phyloP scores from a whole-genome alignment of 192 early-diverging fungal genomes.

The Linderina pennispora region DNA sequence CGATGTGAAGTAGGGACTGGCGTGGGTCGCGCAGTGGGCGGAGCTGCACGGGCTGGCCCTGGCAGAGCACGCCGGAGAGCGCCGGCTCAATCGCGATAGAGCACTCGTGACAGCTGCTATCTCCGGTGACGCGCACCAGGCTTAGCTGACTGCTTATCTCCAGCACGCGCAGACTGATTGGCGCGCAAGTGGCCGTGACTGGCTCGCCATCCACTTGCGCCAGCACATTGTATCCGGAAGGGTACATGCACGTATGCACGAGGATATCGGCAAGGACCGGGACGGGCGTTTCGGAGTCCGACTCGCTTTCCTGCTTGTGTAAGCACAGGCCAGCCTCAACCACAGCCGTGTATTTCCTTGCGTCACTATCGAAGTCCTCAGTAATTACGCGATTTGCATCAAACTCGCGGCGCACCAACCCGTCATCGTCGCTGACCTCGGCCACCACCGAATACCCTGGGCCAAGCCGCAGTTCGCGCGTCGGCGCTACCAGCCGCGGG shows the following conservation, averaged over 20 bases:
- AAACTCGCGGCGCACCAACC: slow-evolving; percentile 10
- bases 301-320: slow-evolving; percentile 15
- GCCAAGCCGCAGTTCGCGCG: slow-evolving; percentile 2
- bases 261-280: slow-evolving; percentile 34
- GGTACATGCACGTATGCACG: slow-evolving; percentile 13
- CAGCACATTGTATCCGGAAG: too few species aligned
- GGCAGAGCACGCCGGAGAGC: slow-evolving; percentile 8
- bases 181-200: slow-evolving; percentile 21
- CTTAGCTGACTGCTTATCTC: not conserved
- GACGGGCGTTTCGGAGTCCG: slow-evolving; percentile 4
- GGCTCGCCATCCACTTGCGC: too few species aligned
- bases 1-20: slow-evolving; percentile 25
- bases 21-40: slow-evolving; percentile 5
- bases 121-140: slow-evolving; percentile 19
- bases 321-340: slow-evolving; percentile 14
- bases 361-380: not conserved
- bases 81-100: not conserved
- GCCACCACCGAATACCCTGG: slow-evolving; percentile 1
- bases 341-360: not conserved
- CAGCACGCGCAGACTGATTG: slow-evolving; percentile 11
- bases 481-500: slow-evolving; percentile 15
- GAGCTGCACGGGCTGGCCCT: slow-evolving; percentile 34
- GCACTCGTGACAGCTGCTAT: too few species aligned
- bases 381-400: not conserved
- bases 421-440: slow-evolving; percentile 6